Conservation (phyloP, 1,284 basidiomycete species). For the Uromyces viciae-fabae region DNA sequence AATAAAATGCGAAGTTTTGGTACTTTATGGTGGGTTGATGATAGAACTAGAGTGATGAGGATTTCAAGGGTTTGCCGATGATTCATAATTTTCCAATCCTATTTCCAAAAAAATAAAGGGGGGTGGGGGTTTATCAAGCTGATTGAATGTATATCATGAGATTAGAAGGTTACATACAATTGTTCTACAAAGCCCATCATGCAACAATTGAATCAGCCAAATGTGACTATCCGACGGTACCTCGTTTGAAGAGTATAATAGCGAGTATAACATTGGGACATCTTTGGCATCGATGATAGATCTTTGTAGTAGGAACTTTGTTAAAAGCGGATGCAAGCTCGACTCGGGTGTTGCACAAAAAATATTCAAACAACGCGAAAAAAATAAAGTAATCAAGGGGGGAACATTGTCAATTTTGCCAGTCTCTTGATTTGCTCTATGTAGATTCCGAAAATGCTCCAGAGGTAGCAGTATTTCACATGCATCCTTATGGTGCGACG, state of each 20-base stretch:
- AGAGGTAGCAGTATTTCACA: slow-evolving; percentile 40
- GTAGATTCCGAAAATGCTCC: slow-evolving; percentile 45
- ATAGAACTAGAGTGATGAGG: slow-evolving; percentile 32
- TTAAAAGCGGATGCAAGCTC: slow-evolving; percentile 73
- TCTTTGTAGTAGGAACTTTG: slow-evolving; percentile 77
- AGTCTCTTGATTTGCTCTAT: slow-evolving; percentile 13
- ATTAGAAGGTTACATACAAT: slow-evolving; percentile 50
- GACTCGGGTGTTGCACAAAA: slow-evolving; percentile 68
- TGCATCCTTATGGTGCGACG: slow-evolving; percentile 41
- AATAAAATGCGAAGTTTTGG: slow-evolving; percentile 14
- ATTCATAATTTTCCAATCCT: slow-evolving; percentile 44
- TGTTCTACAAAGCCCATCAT: slow-evolving; percentile 69
- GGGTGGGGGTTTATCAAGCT: too few relatives aligned
- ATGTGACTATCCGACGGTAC: slow-evolving; percentile 77
- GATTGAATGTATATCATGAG: too few relatives aligned
- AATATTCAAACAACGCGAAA: slow-evolving; percentile 71
- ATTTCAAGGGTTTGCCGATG: slow-evolving; percentile 44
- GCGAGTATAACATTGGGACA: slow-evolving; percentile 76
- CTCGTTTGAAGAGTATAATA: slow-evolving; percentile 70
- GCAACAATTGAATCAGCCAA: slow-evolving; percentile 81
- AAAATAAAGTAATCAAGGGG: slow-evolving; percentile 71
- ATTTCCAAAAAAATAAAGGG: slow-evolving; percentile 2
- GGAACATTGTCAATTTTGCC: slow-evolving; percentile 58
- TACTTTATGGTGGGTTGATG: neutral
- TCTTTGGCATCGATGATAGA: slow-evolving; percentile 69